Evolutionary conservation across 2,329 filamentous ascomycete species (phyloP), one percentile per base, ranked within the genome.

Genomic region (Fusarium sp.): DNA sequence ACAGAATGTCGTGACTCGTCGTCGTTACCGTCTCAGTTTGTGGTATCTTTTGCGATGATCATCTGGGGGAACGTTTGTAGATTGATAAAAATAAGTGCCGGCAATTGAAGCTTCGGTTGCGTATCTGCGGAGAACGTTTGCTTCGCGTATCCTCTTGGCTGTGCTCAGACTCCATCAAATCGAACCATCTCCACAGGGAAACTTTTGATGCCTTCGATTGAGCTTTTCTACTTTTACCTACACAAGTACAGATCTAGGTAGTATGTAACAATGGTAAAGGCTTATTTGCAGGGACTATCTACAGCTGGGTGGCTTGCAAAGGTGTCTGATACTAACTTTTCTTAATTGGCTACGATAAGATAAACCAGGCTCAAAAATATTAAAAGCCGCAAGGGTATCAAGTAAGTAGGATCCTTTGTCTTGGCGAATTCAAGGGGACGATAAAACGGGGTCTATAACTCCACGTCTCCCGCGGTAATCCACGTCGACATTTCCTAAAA

Each of bases 11-110:
- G 22, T 22, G 22, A 22, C 22, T 22, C 32, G 13, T 7, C 28
- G 7, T 14, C 14, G 13, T 41, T 41, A 26, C 3, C 13, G 55
- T 55, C 49, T 58, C 55, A 58, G 40, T 11, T 15, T 19, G 20
- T 41, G 9, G 24, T 40, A 33, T 54, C 10, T 13, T 30, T 30
- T 30, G 14, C 35, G 20, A 35, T 37, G 51, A 45, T 54, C 11
- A 24, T 46, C 6, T 26, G 15, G 17, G n/a, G 40, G 39, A 32
- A 30, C 35, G n/a, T 30, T 51, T 51, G 19, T 30, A 20, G 13
- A 11, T 7, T 19, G 26, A 22, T 28, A 15, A 11, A 37, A n/a
- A 19, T 40, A 30, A 26, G 8, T 28, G 17, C 28, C 30, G 22
- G 41, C 22, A 37, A 19, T 37, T 37, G 4, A 20, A 20, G 35